Conservation (phyloP, 2,329 filamentous ascomycete genomes). For the Xylaria digitata region DNA sequence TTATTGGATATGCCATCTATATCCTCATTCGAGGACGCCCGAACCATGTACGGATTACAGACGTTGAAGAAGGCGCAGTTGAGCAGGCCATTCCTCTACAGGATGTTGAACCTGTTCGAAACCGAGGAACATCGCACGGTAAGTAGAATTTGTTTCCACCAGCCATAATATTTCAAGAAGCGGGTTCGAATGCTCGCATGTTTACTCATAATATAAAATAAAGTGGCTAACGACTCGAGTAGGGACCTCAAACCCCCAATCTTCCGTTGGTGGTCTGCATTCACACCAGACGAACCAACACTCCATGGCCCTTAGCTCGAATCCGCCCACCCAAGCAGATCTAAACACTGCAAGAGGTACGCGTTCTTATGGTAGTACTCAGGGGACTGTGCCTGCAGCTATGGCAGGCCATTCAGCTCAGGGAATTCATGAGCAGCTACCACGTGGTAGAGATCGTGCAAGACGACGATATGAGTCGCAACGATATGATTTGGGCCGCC, state of each 20-base stretch:
- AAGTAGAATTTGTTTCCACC: neutral
- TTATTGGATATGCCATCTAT: neutral
- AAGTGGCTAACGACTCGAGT: constrained; percentile 11
- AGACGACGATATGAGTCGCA: no score
- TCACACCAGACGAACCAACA: neutral
- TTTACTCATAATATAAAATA: neutral
- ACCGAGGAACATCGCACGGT: neutral
- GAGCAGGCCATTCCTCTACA: constrained; percentile 2
- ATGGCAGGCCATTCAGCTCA: no score
- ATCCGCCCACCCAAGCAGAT: constrained; percentile 18
- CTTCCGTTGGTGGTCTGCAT: neutral
- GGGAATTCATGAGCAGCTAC: no score
- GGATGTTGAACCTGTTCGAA: neutral
- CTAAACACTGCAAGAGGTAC: constrained; percentile 5
- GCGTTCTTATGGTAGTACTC: neutral
- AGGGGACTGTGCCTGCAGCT: neutral
- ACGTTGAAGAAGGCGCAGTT: neutral
- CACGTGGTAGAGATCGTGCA: neutral
- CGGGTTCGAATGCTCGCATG: neutral
- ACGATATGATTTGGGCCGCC: no score
- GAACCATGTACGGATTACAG: neutral
- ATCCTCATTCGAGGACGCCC: neutral
- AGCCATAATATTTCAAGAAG: neutral
- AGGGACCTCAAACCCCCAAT: neutral
- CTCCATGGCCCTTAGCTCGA: constrained; percentile 10